Percentiles rank a stretch among this genome's conserved stretches.
Conservation (phyloP, 805 yeast species). For the Phaffomyces opuntiae region DNA sequence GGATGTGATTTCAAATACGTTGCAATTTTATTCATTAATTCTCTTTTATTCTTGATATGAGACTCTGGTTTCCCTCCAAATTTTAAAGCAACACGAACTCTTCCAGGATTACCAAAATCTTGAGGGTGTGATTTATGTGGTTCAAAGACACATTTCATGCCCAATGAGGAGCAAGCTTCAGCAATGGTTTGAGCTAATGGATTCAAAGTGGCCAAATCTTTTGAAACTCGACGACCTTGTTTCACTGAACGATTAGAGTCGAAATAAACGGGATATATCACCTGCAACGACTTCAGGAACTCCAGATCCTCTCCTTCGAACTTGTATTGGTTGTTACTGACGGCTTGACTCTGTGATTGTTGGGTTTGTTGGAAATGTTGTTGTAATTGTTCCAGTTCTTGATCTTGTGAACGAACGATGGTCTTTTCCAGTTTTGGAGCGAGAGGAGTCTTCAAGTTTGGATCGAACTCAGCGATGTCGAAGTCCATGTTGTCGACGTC, state of each 20-base stretch:
- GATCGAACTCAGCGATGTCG: constrained; percentile 91
- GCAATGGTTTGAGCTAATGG: constrained; percentile 81
- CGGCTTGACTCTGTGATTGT: constrained; percentile 4
- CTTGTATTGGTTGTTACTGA: constrained; percentile 12
- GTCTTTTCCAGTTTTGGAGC: constrained; percentile 63
- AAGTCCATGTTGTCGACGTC: constrained; percentile 88
- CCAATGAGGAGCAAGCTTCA: constrained; percentile 51
- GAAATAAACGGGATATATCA: constrained; percentile 88
- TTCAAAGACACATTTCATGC: constrained; percentile 44
- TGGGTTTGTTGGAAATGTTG: constrained; percentile 24
- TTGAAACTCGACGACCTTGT: constrained; percentile 78
- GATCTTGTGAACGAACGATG: constrained; percentile 56
- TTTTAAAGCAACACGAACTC: constrained; percentile 71
- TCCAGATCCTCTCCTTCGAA: constrained; percentile 51
- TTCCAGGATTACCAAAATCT: constrained; percentile 97
- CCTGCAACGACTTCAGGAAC: constrained; percentile 62
- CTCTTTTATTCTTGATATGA: constrained; percentile 50
- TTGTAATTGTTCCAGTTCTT: constrained; percentile 25
- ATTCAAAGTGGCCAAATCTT: constrained; percentile 65
- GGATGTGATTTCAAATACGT: constrained; percentile 59
- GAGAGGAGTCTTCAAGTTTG: constrained; percentile 54
- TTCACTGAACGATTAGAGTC: constrained; percentile 67
- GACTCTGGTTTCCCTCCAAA: constrained; percentile 36
- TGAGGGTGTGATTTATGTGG: constrained; percentile 90
- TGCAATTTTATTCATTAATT: constrained; percentile 52